Percentiles rank a stretch among this genome's conserved stretches.
These are phyloP conservation scores for Penicillium chermesinum DNA, from an alignment of 495 filamentous ascomycete genomes.

Conservation along the genomic window DNA sequence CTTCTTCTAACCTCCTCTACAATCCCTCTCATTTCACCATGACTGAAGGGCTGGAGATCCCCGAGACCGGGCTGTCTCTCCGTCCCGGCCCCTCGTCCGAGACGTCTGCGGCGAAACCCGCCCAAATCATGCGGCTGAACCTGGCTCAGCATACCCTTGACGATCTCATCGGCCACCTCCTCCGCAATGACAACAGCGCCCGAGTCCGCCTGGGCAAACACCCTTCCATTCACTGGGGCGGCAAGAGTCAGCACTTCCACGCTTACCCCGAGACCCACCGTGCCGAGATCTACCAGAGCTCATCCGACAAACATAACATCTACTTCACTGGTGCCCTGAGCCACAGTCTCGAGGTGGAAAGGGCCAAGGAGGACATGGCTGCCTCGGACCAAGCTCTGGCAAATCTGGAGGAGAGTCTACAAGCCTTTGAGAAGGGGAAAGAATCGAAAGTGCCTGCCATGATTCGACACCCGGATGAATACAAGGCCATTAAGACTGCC, in stretches of 20 bases:
- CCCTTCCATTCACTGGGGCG: constrained; percentile 48
- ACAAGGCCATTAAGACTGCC: constrained; percentile 28
- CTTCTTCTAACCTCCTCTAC: constrained; percentile 8
- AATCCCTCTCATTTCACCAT: constrained; percentile 14
- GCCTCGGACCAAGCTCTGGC: constrained; percentile 48
- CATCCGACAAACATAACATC: constrained; percentile 37
- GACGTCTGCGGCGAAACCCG: constrained; percentile 27
- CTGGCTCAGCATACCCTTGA: constrained; percentile 62
- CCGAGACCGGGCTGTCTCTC: constrained; percentile 46
- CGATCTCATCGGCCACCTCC: constrained; percentile 63
- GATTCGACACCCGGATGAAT: constrained; percentile 34
- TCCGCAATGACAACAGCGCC: constrained; percentile 57
- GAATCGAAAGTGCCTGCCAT: constrained; percentile 49
- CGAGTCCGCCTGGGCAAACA: constrained; percentile 43
- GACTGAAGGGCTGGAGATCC: constrained; percentile 43
- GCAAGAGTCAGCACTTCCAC: constrained; percentile 47
- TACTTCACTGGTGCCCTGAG: constrained; percentile 52
- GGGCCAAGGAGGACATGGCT: constrained; percentile 50
- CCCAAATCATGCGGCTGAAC: constrained; percentile 59
- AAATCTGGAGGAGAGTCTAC: constrained; percentile 51
- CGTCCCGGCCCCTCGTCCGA: constrained; percentile 32
- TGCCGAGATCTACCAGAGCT: constrained; percentile 47
- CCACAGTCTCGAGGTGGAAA: constrained; percentile 52
- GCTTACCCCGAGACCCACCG: constrained; percentile 43
- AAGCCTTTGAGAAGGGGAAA: constrained; percentile 46